These are phyloP conservation scores for Casuarina glauca DNA, from an alignment of 306 rosid species.

Conservation along the genomic window DNA sequence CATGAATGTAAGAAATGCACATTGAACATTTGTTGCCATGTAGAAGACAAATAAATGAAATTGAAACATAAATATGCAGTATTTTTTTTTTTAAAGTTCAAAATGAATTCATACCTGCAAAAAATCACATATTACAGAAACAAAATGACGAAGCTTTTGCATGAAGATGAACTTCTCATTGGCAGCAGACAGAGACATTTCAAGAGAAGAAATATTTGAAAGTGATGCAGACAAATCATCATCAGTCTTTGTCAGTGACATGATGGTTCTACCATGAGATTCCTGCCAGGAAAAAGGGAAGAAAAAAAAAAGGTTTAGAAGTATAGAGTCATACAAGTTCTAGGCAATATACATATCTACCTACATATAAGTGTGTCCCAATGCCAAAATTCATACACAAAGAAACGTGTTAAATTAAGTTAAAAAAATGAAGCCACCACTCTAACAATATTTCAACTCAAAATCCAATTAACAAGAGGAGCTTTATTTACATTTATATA, in stretches of 20 bases:
- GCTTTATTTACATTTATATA: not conserved
- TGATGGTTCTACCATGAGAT: constrained; percentile 67
- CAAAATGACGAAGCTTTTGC: constrained; percentile 83
- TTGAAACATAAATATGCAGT: not conserved
- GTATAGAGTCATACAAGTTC: not conserved
- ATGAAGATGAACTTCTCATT: constrained; percentile 81
- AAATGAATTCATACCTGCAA: constrained; percentile 63
- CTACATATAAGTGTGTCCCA: not conserved
- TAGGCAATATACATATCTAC: not conserved
- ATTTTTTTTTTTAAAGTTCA: not conserved
- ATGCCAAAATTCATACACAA: not conserved
- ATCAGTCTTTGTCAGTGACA: constrained; percentile 59
- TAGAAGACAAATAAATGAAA: not conserved
- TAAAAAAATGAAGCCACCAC: not conserved
- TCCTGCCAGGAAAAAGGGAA: constrained; percentile 47
- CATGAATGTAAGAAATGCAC: too few species aligned
- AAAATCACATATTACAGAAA: constrained; percentile 76
- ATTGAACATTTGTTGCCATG: not conserved
- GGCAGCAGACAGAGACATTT: constrained; percentile 63
- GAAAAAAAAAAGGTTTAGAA: not conserved
- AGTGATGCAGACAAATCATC: constrained; percentile 77
- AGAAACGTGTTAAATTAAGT: not conserved
- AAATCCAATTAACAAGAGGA: not conserved
- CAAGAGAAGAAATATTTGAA: constrained; percentile 72
- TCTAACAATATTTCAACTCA: not conserved